Conservation (phyloP, 1,284 basidiomycete species). For the Sanghuangporus baumii region DNA sequence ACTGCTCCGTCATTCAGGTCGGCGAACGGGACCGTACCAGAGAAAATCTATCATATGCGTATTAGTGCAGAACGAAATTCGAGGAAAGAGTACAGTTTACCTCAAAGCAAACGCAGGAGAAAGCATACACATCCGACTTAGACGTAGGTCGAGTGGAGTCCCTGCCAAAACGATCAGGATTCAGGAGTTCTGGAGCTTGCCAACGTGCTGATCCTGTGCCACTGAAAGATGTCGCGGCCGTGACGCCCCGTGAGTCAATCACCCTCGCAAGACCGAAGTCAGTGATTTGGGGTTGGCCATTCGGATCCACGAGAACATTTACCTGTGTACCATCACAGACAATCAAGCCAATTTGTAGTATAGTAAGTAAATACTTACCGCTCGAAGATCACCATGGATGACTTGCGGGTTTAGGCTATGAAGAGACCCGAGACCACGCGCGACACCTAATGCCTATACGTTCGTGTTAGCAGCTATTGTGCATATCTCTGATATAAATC, state of each 20-base stretch:
- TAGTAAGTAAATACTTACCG: too few species aligned
- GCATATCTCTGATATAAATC: too few species aligned
- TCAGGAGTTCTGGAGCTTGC: slow-evolving; percentile 13
- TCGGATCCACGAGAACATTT: slow-evolving; percentile 6
- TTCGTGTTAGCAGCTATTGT: too few species aligned
- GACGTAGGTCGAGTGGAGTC: background rate
- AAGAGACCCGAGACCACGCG: slow-evolving; percentile 4
- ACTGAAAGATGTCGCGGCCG: slow-evolving; percentile 1
- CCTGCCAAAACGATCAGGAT: background rate
- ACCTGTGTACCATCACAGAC: background rate
- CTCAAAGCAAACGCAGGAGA: slow-evolving; percentile 14
- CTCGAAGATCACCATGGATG: slow-evolving; percentile 12
- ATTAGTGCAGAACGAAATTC: background rate
- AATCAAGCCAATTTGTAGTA: too few species aligned
- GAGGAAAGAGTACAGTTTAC: background rate
- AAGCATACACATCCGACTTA: slow-evolving; percentile 12
- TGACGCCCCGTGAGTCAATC: background rate
- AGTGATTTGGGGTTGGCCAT: background rate
- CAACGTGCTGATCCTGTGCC: slow-evolving; percentile 10
- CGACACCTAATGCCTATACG: background rate
- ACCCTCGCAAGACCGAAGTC: slow-evolving; percentile 12
- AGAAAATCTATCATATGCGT: slow-evolving; percentile 5
- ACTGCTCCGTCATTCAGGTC: slow-evolving; percentile 2
- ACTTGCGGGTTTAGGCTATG: slow-evolving; percentile 1
- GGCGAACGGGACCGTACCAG: slow-evolving; percentile 3